Percentiles rank a stretch among this genome's conserved stretches.
Evolutionary conservation across 164 flowering plant species (phyloP).

Genomic region (grape (Vitis vinifera)): DNA sequence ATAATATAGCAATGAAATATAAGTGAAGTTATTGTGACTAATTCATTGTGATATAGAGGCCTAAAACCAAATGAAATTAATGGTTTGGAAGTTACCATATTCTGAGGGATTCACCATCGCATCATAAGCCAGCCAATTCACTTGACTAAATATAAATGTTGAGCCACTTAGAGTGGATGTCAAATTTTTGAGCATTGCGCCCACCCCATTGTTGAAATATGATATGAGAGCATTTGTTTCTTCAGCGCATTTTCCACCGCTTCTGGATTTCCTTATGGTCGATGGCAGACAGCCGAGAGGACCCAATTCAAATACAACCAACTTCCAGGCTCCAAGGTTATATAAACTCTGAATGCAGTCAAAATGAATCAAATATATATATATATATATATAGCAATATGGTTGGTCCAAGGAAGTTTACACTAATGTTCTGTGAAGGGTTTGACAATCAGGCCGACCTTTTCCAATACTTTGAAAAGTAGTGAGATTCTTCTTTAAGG

Average conservation of each 20-base stretch:
- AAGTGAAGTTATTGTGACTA: not conserved
- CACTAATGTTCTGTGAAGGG: too few relatives aligned
- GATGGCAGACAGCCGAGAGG: constrained; percentile 49
- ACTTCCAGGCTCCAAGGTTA: constrained; percentile 36
- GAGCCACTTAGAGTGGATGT: constrained; percentile 31
- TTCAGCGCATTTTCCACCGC: constrained; percentile 39
- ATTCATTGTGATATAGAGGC: not conserved
- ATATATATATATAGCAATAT: not conserved
- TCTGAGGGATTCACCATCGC: constrained; percentile 32
- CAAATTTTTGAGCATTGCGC: constrained; percentile 27
- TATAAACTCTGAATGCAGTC: constrained; percentile 30
- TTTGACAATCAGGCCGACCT: too few relatives aligned
- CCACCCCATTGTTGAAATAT: constrained; percentile 34
- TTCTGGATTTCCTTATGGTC: constrained; percentile 9
- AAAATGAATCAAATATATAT: not conserved
- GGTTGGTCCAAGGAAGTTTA: too few relatives aligned
- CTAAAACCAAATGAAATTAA: not conserved
- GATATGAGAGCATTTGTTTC: constrained; percentile 26
- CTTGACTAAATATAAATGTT: constrained; percentile 30
- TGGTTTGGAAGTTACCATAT: constrained; percentile 33
- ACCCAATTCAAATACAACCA: constrained; percentile 34
- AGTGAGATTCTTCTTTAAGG: too few relatives aligned
- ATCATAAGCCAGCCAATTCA: constrained; percentile 27
- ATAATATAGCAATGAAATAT: not conserved
- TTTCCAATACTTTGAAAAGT: too few relatives aligned